These are phyloP conservation scores for Pseudogymnoascus sp. DNA, from an alignment of 2,329 filamentous ascomycete genomes.

Conservation along the genomic window DNA sequence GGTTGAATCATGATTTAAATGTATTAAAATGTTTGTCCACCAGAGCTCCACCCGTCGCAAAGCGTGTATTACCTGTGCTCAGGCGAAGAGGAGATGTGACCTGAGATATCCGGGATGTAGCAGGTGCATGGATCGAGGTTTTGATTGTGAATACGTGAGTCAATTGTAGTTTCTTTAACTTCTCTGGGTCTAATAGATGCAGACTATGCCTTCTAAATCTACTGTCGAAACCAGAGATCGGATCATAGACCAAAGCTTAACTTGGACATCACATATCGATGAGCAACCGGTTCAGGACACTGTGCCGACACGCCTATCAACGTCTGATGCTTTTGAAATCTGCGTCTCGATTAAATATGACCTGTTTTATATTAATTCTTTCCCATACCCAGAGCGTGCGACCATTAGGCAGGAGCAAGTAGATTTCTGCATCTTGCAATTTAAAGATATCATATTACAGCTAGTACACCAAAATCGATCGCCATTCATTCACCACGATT, in stretches of 20 bases:
- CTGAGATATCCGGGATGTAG: slow-evolving; percentile 17
- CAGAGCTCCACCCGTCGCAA: slow-evolving; percentile 15
- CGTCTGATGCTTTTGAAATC: background rate
- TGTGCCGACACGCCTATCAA: background rate
- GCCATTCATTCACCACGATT: slow-evolving; percentile 18
- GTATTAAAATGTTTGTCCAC: background rate
- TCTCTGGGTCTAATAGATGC: background rate
- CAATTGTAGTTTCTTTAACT: background rate
- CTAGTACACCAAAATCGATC: slow-evolving; percentile 14
- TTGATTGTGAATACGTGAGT: slow-evolving; percentile 20
- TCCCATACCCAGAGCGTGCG: slow-evolving; percentile 9
- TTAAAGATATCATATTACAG: slow-evolving; percentile 12
- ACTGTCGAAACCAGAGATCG: background rate
- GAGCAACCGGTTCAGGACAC: background rate
- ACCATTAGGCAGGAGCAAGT: slow-evolving; percentile 10
- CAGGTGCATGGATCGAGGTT: slow-evolving; percentile 14
- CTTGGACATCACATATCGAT: background rate
- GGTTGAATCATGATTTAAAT: background rate
- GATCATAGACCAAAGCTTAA: background rate
- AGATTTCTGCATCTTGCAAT: slow-evolving; percentile 13
- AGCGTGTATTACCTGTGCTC: slow-evolving; percentile 18
- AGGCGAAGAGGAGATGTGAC: slow-evolving; percentile 22
- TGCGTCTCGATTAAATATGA: background rate
- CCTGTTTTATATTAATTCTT: slow-evolving; percentile 12
- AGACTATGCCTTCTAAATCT: background rate